Percentiles rank a stretch among this genome's conserved stretches.
Conservation (phyloP, 1,139 yeast genomes). For the Suhomyces panamericanus region DNA sequence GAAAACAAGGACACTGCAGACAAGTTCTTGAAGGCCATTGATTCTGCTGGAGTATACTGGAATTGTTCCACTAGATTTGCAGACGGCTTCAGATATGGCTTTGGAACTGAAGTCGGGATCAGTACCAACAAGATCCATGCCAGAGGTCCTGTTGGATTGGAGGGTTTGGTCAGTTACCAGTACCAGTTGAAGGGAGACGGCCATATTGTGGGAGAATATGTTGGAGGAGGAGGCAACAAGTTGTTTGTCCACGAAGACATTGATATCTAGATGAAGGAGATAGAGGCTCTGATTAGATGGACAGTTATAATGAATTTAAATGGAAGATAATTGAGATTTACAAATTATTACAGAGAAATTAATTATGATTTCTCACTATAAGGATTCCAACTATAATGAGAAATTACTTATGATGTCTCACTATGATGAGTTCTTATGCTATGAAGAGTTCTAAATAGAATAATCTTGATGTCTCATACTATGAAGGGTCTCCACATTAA, state of each 20-base stretch:
- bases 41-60: constrained; percentile 98
- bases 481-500: too few relatives aligned
- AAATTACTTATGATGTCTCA: too few relatives aligned
- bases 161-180: constrained; percentile 94
- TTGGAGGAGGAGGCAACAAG: constrained; percentile 88
- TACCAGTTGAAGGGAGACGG: constrained; percentile 91
- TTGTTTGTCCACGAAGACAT: constrained; percentile 75
- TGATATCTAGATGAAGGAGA: neutral
- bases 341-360: too few relatives aligned
- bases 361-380: too few relatives aligned
- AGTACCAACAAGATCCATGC: constrained; percentile 97
- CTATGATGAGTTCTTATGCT: too few relatives aligned
- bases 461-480: too few relatives aligned
- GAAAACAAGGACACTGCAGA: constrained; percentile 70
- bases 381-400: too few relatives aligned
- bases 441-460: too few relatives aligned
- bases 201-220: constrained; percentile 85
- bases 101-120: constrained; percentile 98
- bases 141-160: constrained; percentile 97
- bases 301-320: too few relatives aligned
- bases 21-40: constrained; percentile 77
- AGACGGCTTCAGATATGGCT: constrained; percentile 97
- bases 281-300: too few relatives aligned
- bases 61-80: constrained; percentile 96
- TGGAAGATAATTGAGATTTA: too few relatives aligned